phyloP scores from a whole-genome alignment of 768 basidiomycete species.

The Podaxis carcinomalis region DNA sequence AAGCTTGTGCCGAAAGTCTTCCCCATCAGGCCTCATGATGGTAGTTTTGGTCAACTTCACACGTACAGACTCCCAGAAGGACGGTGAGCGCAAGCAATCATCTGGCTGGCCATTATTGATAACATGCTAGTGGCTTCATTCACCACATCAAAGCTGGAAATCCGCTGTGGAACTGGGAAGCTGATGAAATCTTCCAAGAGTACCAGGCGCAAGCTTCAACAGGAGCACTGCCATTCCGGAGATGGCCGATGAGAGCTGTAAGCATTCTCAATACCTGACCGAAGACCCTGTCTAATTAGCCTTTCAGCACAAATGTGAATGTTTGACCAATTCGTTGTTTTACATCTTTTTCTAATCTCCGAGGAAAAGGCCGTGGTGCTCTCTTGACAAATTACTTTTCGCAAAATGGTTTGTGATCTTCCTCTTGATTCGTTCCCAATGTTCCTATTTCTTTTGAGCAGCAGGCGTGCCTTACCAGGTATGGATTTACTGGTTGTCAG shows the following conservation, averaged over 20 bases:
- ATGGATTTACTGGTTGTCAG: constrained; percentile 10
- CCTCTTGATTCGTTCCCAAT: neutral
- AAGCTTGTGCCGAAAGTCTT: constrained; percentile 17
- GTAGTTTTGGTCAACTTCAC: constrained; percentile 26
- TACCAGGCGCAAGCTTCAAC: constrained; percentile 65
- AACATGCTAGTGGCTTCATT: constrained; percentile 49
- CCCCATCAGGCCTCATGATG: constrained; percentile 18
- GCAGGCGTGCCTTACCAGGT: constrained; percentile 83
- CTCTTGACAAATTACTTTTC: constrained; percentile 82
- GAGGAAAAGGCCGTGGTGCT: constrained; percentile 53
- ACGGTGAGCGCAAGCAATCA: constrained; percentile 27
- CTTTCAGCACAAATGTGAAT: constrained; percentile 64
- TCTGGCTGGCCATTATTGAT: neutral
- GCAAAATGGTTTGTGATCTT: constrained; percentile 60
- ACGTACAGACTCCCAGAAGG: constrained; percentile 47
- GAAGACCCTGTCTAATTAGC: constrained; percentile 6
- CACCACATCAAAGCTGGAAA: constrained; percentile 49
- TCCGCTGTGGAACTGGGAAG: constrained; percentile 35
- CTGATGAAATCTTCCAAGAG: constrained; percentile 53
- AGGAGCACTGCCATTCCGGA: constrained; percentile 56
- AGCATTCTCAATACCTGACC: constrained; percentile 19
- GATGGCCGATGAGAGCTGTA: constrained; percentile 70
- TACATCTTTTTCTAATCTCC: constrained; percentile 6
- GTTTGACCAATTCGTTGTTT: neutral
- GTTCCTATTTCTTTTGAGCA: constrained; percentile 22